These are phyloP conservation scores for Stygiomarasmius scandens DNA, from an alignment of 1,284 basidiomycete species.

Conservation along the genomic window DNA sequence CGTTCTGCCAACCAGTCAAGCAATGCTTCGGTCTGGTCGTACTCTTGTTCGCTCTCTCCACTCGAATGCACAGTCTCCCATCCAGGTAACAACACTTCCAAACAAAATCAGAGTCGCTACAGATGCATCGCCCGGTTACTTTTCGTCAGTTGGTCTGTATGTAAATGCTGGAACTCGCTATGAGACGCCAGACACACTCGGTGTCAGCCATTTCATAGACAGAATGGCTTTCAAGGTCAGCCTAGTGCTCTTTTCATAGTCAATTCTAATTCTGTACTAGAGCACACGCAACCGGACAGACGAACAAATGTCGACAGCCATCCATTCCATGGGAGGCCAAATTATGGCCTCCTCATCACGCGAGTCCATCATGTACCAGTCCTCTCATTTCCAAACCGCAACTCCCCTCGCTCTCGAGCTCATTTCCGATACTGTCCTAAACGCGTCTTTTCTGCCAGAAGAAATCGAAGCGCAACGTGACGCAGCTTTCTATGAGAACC, in stretches of 20 bases:
- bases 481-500: slow-evolving; percentile 91
- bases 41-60: slow-evolving; percentile 10
- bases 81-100: slow-evolving; percentile 82
- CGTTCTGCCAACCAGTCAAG: neutral
- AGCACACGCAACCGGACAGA: slow-evolving; percentile 61
- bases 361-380: slow-evolving; percentile 98
- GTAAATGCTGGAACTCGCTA: slow-evolving; percentile 94
- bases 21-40: slow-evolving; percentile 9
- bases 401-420: slow-evolving; percentile 85
- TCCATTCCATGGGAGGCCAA: slow-evolving; percentile 90
- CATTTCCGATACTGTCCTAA: slow-evolving; percentile 89
- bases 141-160: slow-evolving; percentile 92
- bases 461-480: slow-evolving; percentile 87
- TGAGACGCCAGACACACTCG: slow-evolving; percentile 77
- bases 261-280: slow-evolving; percentile 35
- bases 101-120: slow-evolving; percentile 94
- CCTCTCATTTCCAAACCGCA: slow-evolving; percentile 88
- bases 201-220: slow-evolving; percentile 91
- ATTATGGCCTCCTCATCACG: slow-evolving; percentile 91
- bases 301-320: slow-evolving; percentile 81
- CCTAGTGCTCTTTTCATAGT: slow-evolving; percentile 6
- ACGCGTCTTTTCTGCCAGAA: slow-evolving; percentile 76
- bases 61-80: slow-evolving; percentile 27
- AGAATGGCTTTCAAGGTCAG: slow-evolving; percentile 95
- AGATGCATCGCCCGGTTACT: slow-evolving; percentile 90